phyloP scores from a whole-genome alignment of 2,329 filamentous ascomycete genomes.

The Eurotiales sp. region DNA sequence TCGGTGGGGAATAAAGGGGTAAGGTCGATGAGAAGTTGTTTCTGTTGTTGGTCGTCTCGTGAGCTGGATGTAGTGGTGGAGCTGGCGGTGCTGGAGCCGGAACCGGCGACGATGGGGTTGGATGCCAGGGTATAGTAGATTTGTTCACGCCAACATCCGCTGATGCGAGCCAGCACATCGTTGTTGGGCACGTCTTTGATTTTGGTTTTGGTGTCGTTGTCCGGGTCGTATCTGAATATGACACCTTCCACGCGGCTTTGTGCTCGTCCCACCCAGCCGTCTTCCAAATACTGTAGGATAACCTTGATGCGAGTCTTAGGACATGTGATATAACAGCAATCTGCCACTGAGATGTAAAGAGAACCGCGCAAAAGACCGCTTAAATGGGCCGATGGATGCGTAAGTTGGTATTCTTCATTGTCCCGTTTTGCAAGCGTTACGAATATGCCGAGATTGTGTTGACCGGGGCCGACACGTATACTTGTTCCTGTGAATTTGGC shows the following conservation, averaged over 20 bases:
- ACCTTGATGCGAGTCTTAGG: slow-evolving; percentile 86
- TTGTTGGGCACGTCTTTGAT: slow-evolving; percentile 84
- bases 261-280: slow-evolving; percentile 87
- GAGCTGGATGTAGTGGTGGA: not conserved
- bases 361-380: slow-evolving; percentile 82
- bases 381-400: slow-evolving; percentile 88
- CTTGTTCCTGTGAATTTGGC: slow-evolving; percentile 97
- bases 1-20: slow-evolving; percentile 73
- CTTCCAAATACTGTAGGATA: slow-evolving; percentile 88
- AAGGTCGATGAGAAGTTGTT: slow-evolving; percentile 79
- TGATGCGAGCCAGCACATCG: slow-evolving; percentile 76
- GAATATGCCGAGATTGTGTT: slow-evolving; percentile 95
- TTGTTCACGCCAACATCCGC: slow-evolving; percentile 79
- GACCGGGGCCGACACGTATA: slow-evolving; percentile 83
- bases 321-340: slow-evolving; percentile 84
- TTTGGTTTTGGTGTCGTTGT: slow-evolving; percentile 73
- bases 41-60: slow-evolving; percentile 30
- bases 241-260: slow-evolving; percentile 91
- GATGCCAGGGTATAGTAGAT: slow-evolving; percentile 58
- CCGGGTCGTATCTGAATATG: slow-evolving; percentile 83
- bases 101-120: slow-evolving; percentile 25
- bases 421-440: slow-evolving; percentile 75
- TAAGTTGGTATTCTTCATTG: slow-evolving; percentile 91
- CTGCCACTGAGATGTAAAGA: slow-evolving; percentile 85
- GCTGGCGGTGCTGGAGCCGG: slow-evolving; percentile 11